Percentiles rank a stretch among this genome's conserved stretches.
These are phyloP conservation scores for Trichoderma orchidacearum DNA, from an alignment of 495 filamentous ascomycete genomes.

Conservation along the genomic window DNA sequence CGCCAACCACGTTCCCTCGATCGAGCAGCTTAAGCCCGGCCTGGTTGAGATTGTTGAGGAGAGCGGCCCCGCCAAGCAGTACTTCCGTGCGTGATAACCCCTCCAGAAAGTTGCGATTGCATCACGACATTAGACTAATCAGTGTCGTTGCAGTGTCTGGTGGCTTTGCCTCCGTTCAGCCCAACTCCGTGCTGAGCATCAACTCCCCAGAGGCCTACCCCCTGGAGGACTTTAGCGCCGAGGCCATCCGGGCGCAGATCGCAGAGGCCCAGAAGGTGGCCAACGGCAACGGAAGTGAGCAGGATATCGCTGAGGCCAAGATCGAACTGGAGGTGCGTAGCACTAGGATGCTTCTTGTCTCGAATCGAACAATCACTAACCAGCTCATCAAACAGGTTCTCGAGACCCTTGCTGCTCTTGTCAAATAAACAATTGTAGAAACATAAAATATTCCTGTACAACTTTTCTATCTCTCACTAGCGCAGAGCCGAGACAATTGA, in stretches of 20 bases:
- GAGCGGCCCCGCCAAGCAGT: conserved; percentile 80
- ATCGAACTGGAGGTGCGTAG: conserved; percentile 83
- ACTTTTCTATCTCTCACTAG: conserved; percentile 35
- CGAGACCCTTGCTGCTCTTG: conserved; percentile 7
- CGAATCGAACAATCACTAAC: background rate
- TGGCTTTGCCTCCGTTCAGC: conserved; percentile 94
- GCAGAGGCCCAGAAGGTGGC: conserved; percentile 92
- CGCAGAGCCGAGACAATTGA: conserved; percentile 35
- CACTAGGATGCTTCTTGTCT: background rate
- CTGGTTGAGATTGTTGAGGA: conserved; percentile 94
- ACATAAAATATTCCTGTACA: background rate
- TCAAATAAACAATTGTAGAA: conserved; percentile 1
- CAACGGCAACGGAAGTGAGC: conserved; percentile 80
- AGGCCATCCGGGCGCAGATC: conserved; percentile 69
- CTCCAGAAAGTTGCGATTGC: background rate
- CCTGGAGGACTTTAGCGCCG: conserved; percentile 88
- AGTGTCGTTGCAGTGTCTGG: conserved; percentile 57
- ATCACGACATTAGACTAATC: conserved; percentile 1
- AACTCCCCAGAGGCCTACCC: conserved; percentile 93
- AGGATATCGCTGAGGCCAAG: conserved; percentile 96
- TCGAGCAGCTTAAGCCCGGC: conserved; percentile 97
- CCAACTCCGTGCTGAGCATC: conserved; percentile 87
- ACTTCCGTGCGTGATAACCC: conserved; percentile 66
- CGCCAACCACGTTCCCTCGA: conserved; percentile 95
- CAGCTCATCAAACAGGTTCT: conserved; percentile 15